These are phyloP conservation scores for Erodium maritimum DNA, from an alignment of 345 rosid genomes.

Conservation along the genomic window DNA sequence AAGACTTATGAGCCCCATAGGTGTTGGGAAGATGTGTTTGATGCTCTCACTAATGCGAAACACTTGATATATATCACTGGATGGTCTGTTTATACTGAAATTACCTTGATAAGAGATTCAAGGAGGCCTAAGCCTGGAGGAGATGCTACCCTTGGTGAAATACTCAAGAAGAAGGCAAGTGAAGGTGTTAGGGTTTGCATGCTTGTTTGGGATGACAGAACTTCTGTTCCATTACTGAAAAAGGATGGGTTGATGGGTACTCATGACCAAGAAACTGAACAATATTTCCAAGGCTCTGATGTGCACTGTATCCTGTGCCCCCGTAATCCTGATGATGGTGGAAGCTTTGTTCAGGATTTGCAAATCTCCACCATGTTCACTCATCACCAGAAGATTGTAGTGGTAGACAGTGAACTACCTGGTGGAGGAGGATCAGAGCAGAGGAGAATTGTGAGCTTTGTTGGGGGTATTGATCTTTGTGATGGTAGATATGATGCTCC, in stretches of 20 bases:
- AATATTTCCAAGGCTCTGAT: slow-evolving; percentile 50
- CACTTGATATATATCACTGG: slow-evolving; percentile 92
- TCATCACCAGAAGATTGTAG: slow-evolving; percentile 97
- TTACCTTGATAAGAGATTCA: slow-evolving; percentile 69
- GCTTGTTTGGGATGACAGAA: slow-evolving; percentile 98
- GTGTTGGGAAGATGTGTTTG: slow-evolving; percentile 96
- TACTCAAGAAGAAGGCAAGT: slow-evolving; percentile 79
- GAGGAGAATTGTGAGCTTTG: slow-evolving; percentile 86
- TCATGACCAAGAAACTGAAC: slow-evolving; percentile 87
- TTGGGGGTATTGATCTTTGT: slow-evolving; percentile 96
- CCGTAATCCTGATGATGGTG: slow-evolving; percentile 94
- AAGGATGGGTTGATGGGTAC: slow-evolving; percentile 95
- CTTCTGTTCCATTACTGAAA: slow-evolving; percentile 76
- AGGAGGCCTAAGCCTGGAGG: slow-evolving; percentile 96
- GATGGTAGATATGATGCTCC: slow-evolving; percentile 93
- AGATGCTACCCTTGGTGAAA: slow-evolving; percentile 63
- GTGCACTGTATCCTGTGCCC: slow-evolving; percentile 91
- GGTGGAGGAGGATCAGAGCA: slow-evolving; percentile 37
- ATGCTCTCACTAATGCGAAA: slow-evolving; percentile 73
- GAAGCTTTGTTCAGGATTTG: slow-evolving; percentile 80
- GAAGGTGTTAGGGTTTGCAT: slow-evolving; percentile 88
- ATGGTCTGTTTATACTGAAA: slow-evolving; percentile 97
- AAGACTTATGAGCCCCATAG: slow-evolving; percentile 71
- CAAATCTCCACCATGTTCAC: slow-evolving; percentile 92
- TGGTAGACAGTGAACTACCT: slow-evolving; percentile 76